Percentiles rank a stretch among this genome's conserved stretches.
phyloP scores from a whole-genome alignment of 2,329 filamentous ascomycete genomes.

The Parasarocladium wereldwijsianum region DNA sequence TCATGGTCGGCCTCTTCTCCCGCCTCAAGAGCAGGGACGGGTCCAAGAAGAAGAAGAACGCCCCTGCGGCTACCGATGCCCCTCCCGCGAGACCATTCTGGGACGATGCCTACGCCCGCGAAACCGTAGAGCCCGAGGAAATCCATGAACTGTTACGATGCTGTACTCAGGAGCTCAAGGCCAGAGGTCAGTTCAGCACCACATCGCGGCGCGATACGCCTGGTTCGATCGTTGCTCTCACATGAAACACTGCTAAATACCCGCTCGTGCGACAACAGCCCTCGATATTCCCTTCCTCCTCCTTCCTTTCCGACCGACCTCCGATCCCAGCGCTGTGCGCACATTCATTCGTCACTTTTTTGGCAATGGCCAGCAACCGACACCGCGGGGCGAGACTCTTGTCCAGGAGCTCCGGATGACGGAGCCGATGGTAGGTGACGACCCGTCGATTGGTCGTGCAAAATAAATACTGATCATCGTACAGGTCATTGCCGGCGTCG shows the following conservation, averaged over 20 bases:
- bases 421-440: conserved; percentile 67
- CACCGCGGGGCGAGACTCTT: conserved; percentile 54
- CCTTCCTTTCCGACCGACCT: conserved; percentile 83
- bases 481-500: conserved; percentile 79
- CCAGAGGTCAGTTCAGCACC: conserved; percentile 54
- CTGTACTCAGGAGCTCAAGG: conserved; percentile 86
- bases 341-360: conserved; percentile 92
- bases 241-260: conserved; percentile 8
- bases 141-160: conserved; percentile 73
- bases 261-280: conserved; percentile 31
- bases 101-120: conserved; percentile 79
- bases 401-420: conserved; percentile 80
- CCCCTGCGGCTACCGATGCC: conserved; percentile 32
- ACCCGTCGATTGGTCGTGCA: neutral
- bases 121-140: conserved; percentile 73
- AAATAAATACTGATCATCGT: conserved; percentile 10
- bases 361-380: conserved; percentile 43
- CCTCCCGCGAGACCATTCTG: conserved; percentile 59
- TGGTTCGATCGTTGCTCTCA: neutral
- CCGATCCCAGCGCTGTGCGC: conserved; percentile 80
- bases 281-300: conserved; percentile 87
- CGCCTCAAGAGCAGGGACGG: conserved; percentile 65
- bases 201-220: neutral
- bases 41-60: conserved; percentile 50
- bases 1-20: conserved; percentile 44